These are phyloP conservation scores for Mycocentrospora acerina DNA, from an alignment of 2,329 filamentous ascomycete genomes.

Conservation along the genomic window DNA sequence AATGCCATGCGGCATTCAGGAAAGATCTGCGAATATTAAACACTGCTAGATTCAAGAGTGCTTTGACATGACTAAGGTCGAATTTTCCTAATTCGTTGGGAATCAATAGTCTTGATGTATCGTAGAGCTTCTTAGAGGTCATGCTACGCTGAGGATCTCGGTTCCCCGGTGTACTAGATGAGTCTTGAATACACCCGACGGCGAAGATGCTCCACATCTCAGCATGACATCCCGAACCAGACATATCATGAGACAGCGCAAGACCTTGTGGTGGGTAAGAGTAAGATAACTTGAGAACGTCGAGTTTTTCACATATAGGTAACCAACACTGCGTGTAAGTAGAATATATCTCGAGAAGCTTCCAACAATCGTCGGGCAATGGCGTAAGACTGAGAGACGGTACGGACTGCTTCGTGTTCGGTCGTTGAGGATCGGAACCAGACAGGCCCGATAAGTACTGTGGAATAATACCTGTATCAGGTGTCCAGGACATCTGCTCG, in stretches of 20 bases:
- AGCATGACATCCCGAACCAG: constrained; percentile 41
- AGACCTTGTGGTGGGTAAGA: constrained; percentile 52
- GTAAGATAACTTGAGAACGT: constrained; percentile 59
- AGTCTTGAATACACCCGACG: constrained; percentile 34
- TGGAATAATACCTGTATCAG: constrained; percentile 1
- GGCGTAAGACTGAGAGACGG: constrained; percentile 10
- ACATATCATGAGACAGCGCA: constrained; percentile 23
- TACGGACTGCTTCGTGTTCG: constrained; percentile 9
- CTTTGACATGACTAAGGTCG: constrained; percentile 43
- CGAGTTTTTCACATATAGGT: constrained; percentile 68
- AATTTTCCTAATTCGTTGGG: constrained; percentile 30
- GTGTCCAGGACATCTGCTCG: constrained; percentile 4
- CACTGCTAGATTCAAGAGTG: constrained; percentile 55
- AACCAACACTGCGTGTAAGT: constrained; percentile 77
- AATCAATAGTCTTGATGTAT: constrained; percentile 27
- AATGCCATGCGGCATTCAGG: constrained; percentile 61
- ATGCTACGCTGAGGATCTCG: constrained; percentile 2
- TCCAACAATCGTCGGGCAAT: constrained; percentile 64
- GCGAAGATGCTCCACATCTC: constrained; percentile 50
- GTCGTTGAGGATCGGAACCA: constrained; percentile 10
- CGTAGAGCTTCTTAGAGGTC: constrained; percentile 19
- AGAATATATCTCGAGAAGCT: constrained; percentile 54
- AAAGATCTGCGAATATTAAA: constrained; percentile 62
- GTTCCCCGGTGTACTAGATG: background rate
- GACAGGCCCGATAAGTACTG: background rate